phyloP scores from a whole-genome alignment of 257 asterid species.

The Mentha longifolia region DNA sequence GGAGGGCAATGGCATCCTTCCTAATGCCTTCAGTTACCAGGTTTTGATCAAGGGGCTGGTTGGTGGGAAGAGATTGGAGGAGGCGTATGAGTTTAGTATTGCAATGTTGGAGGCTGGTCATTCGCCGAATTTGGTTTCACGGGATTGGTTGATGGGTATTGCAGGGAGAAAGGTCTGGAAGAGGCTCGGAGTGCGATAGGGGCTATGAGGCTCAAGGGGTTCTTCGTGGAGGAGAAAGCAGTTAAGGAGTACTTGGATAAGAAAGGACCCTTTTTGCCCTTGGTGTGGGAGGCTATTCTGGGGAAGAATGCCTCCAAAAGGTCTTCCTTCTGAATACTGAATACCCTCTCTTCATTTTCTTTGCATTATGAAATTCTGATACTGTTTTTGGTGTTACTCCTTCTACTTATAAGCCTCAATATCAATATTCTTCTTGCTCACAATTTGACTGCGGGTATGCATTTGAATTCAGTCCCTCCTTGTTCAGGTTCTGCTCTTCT shows the following conservation, averaged over 20 bases:
- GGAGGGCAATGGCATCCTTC: conserved; percentile 64
- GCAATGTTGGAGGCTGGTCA: conserved; percentile 82
- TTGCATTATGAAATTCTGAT: conserved; percentile 15
- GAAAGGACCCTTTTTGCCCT: conserved; percentile 79
- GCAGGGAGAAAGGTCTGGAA: conserved; percentile 71
- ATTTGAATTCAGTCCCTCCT: too few species aligned
- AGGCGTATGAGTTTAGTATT: conserved; percentile 53
- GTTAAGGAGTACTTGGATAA: conserved; percentile 68
- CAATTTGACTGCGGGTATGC: too few species aligned
- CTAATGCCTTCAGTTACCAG: conserved; percentile 69
- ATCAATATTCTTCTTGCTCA: conserved; percentile 26
- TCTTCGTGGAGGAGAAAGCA: conserved; percentile 63
- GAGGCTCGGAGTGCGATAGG: conserved; percentile 60
- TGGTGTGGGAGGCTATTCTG: conserved; percentile 87
- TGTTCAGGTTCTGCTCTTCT: neutral
- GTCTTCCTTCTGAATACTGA: conserved; percentile 44
- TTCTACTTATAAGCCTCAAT: conserved; percentile 27
- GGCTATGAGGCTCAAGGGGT: conserved; percentile 65
- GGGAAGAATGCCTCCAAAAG: conserved; percentile 68
- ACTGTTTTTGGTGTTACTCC: neutral
- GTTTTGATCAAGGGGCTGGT: conserved; percentile 61
- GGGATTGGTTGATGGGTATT: conserved; percentile 65
- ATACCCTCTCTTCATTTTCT: neutral
- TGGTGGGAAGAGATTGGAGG: conserved; percentile 63
- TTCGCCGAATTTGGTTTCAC: conserved; percentile 62